These are phyloP conservation scores for Fusarium pininemorale DNA, from an alignment of 2,329 filamentous ascomycete species.

Conservation along the genomic window DNA sequence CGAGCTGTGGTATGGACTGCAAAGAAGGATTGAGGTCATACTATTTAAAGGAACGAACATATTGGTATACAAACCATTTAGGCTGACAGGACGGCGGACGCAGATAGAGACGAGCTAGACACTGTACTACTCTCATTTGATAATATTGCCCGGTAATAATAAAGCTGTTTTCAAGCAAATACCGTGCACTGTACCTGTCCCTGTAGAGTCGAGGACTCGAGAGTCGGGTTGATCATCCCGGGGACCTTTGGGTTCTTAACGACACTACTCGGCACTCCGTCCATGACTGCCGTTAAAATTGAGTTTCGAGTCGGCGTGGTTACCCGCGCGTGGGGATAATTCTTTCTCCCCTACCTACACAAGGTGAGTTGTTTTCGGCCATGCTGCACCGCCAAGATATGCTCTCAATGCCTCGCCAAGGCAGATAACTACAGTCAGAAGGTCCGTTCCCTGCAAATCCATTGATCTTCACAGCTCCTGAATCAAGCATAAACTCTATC, in stretches of 20 bases:
- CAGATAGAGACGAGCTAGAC: neutral
- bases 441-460: neutral
- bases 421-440: fast-evolving
- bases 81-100: too few relatives aligned
- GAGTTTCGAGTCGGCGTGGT: neutral
- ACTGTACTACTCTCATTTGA: fast-evolving
- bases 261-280: fast-evolving
- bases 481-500: neutral
- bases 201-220: neutral
- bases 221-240: too few relatives aligned
- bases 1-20: slow-evolving; percentile 17
- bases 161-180: neutral
- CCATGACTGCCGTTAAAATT: neutral
- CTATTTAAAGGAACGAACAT: too few relatives aligned
- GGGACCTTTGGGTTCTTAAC: too few relatives aligned
- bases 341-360: neutral
- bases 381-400: neutral
- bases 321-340: neutral
- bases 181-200: fast-evolving
- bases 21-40: neutral
- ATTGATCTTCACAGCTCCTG: neutral
- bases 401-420: neutral
- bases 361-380: neutral
- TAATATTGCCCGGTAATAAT: fast-evolving
- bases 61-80: neutral